Base-by-base conservation (phyloP, 441 rosid species). In the Capsella rubella region DNA sequence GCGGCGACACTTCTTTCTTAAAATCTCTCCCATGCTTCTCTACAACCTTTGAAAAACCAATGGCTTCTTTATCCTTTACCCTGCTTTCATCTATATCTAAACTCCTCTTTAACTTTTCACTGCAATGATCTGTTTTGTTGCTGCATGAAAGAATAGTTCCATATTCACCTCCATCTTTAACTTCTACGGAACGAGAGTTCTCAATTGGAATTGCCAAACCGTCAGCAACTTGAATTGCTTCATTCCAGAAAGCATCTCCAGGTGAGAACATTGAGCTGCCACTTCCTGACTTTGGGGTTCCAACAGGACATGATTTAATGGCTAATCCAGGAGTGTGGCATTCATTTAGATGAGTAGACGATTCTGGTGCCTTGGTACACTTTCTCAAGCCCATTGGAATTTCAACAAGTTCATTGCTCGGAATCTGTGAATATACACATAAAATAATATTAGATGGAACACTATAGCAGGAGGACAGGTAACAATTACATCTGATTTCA, bases 251-350 rank as follows among this genome's bases (percentile, higher is more conserved):
- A 72, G 91, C 84, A 18, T 91, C 98, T 67, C 98, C 97, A 8
- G 97, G 98, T 52, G 99, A 95, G 84, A 92, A 86, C 63, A 87
- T 82, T 62, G 97, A 95, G 85, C 95, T 95, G 82, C 99, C 96
- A 74, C 86, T 80, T 75, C 82, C 74, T 52, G 98, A 92, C 78
- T 82, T 86, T 18, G 98, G 96, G 62, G 97, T 93, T 64, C 75
- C 81, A 66, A 60, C 67, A 64, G 62, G 73, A 61, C 71, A 49
- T 71, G 85, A 70, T 82, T 82, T 87, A 60, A 82, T 52, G 13
- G 84, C 80, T 68, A 90, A 79, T 78, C 85, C 89, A 66, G 97
- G 99, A 16, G 99, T 90, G 63, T 25, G 71, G 82, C 82, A 89
- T 57, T 84, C 87, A 64, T 71, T 66, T 61, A 57, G 18, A 35